A percentile compares a stretch with the other conserved stretches of the same genome.
phyloP scores from a whole-genome alignment of 805 yeast genomes.

The Candida argentea region DNA sequence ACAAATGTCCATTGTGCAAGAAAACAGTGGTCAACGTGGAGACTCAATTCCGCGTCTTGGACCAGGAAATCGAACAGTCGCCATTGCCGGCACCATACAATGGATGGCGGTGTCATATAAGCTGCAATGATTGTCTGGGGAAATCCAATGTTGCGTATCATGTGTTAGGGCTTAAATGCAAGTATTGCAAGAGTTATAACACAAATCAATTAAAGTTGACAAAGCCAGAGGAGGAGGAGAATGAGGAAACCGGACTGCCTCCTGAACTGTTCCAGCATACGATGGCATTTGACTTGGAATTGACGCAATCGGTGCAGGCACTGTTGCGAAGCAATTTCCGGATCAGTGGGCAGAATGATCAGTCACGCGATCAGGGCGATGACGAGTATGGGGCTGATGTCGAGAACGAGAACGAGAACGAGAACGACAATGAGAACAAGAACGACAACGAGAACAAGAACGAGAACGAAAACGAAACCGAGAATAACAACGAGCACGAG shows the following conservation, averaged over 20 bases:
- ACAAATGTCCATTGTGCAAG: constrained; percentile 87
- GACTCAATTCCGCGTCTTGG: constrained; percentile 77
- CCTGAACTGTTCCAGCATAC: background rate
- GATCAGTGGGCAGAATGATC: constrained; percentile 16
- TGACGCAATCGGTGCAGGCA: constrained; percentile 24
- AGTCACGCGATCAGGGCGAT: constrained; percentile 5
- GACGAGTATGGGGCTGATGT: constrained; percentile 16
- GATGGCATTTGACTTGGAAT: constrained; percentile 7
- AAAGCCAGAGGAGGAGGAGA: constrained; percentile 51
- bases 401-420: constrained; percentile 11
- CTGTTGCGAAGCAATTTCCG: constrained; percentile 27
- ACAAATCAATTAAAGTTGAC: constrained; percentile 63
- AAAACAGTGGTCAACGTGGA: constrained; percentile 81
- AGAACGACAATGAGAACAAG: constrained; percentile 14
- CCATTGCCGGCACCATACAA: constrained; percentile 74
- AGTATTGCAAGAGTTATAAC: constrained; percentile 79
- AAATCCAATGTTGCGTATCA: constrained; percentile 70
- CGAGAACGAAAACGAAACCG: constrained; percentile 6
- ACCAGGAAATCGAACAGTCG: constrained; percentile 68
- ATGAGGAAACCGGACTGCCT: too few species aligned
- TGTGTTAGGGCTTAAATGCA: constrained; percentile 79
- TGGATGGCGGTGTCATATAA: constrained; percentile 63
- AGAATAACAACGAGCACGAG: constrained; percentile 14
- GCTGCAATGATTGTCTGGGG: constrained; percentile 84
- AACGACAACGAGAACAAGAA: constrained; percentile 12